Conservation (phyloP, 192 early-diverging fungal genomes). For the Coemansia sp. region DNA sequence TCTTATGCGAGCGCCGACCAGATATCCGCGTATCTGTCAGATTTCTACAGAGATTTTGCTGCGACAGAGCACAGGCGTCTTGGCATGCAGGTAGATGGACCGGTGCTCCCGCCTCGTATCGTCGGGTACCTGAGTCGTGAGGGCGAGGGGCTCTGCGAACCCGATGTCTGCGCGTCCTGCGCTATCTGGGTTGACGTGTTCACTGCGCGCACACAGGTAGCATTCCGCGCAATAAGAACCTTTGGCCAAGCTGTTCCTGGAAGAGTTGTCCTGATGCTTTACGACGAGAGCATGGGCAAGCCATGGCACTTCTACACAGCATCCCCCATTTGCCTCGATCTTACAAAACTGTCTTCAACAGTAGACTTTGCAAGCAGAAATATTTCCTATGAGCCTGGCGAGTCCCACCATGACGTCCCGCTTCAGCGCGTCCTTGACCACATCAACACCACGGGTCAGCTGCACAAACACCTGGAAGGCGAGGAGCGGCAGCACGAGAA, state of each 20-base stretch:
- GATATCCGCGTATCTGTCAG: slow-evolving; percentile 24
- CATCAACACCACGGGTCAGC: slow-evolving; percentile 27
- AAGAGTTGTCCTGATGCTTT: slow-evolving; percentile 37
- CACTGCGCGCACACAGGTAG: slow-evolving; percentile 50
- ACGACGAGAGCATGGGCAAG: slow-evolving; percentile 33
- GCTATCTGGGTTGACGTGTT: slow-evolving; percentile 50
- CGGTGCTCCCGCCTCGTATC: slow-evolving; percentile 18
- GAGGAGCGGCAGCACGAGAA: not conserved
- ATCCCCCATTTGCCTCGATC: slow-evolving; percentile 42
- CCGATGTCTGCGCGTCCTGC: slow-evolving; percentile 41
- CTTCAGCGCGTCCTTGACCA: slow-evolving; percentile 34
- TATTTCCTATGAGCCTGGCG: slow-evolving; percentile 35
- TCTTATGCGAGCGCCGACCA: slow-evolving; percentile 41
- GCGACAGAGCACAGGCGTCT: not conserved
- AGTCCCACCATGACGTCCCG: not conserved
- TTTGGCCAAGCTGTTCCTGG: slow-evolving; percentile 19
- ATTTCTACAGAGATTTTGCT: slow-evolving; percentile 17
- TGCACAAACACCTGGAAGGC: slow-evolving; percentile 29
- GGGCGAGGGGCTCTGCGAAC: slow-evolving; percentile 51
- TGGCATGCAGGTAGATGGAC: not conserved
- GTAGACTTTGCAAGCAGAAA: not conserved
- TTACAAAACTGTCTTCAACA: slow-evolving; percentile 14
- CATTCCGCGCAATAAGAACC: slow-evolving; percentile 30
- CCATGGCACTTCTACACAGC: slow-evolving; percentile 53
- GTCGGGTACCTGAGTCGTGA: slow-evolving; percentile 56